These are phyloP conservation scores for Biscutella auriculata DNA, from an alignment of 441 rosid genomes.

Conservation along the genomic window DNA sequence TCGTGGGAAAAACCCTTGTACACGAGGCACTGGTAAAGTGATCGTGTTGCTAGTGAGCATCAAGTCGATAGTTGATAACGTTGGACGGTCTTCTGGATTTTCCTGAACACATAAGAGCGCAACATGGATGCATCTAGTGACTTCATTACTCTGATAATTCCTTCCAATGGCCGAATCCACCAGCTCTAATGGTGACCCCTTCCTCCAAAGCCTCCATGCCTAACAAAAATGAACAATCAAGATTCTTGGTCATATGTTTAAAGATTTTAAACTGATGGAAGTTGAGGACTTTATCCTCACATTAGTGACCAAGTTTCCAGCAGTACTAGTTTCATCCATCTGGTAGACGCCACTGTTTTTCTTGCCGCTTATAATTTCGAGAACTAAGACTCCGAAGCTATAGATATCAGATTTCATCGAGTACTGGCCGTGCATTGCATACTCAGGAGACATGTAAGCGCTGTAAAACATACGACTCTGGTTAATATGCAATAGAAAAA, in stretches of 20 bases:
- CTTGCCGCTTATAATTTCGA: conserved; percentile 21
- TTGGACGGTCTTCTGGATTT: conserved; percentile 24
- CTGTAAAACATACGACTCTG: neutral
- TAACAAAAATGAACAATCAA: conserved; percentile 7
- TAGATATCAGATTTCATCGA: conserved; percentile 21
- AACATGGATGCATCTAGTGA: conserved; percentile 29
- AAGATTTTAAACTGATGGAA: neutral
- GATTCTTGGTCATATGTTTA: neutral
- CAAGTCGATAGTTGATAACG: conserved; percentile 15
- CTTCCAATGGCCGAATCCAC: conserved; percentile 13
- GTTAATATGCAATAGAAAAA: neutral
- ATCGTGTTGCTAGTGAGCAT: conserved; percentile 20
- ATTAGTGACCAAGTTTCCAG: conserved; percentile 14
- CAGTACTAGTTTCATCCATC: conserved; percentile 15
- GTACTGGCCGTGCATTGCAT: conserved; percentile 16
- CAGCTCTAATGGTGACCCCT: conserved; percentile 11
- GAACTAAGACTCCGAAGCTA: conserved; percentile 24
- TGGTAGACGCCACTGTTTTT: neutral
- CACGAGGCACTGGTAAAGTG: conserved; percentile 13
- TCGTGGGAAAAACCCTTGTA: neutral
- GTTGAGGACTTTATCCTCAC: neutral
- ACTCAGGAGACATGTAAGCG: conserved; percentile 24
- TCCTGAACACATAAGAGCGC: conserved; percentile 34
- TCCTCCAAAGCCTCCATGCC: conserved; percentile 35
- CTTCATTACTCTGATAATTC: conserved; percentile 14